Conservation (phyloP, 2,329 filamentous ascomycete species). For the Colletotrichum limetticola region DNA sequence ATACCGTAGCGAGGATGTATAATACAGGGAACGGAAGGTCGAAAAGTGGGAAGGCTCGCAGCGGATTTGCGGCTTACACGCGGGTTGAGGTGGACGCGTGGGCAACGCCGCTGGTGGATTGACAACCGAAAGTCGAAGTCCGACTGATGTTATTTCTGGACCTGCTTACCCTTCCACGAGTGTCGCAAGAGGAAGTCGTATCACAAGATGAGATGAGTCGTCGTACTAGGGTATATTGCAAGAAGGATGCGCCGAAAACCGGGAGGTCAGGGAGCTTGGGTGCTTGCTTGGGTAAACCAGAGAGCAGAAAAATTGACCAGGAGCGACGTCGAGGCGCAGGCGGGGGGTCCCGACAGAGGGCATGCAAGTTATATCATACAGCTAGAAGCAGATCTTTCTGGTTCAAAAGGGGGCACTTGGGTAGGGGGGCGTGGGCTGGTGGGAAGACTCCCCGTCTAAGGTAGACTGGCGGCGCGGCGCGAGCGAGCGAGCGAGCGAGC, state of each 20-base stretch:
- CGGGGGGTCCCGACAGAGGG: not conserved
- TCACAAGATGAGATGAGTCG: not conserved
- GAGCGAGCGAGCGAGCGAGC: not conserved
- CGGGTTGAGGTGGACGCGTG: not conserved
- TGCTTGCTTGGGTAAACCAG: not conserved
- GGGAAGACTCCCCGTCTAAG: too few relatives aligned
- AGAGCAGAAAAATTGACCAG: not conserved
- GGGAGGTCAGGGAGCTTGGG: not conserved
- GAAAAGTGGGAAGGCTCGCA: constrained; percentile 12
- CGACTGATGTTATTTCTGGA: constrained; percentile 7
- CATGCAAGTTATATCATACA: constrained; percentile 8
- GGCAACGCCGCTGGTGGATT: not conserved
- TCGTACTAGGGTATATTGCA: not conserved
- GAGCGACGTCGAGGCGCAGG: not conserved
- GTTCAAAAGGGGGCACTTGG: not conserved
- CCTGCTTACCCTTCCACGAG: not conserved
- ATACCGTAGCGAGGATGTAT: not conserved
- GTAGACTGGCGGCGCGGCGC: not conserved
- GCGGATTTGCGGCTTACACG: constrained; percentile 5
- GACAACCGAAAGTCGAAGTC: not conserved
- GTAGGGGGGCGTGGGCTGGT: not conserved
- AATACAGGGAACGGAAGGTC: not conserved
- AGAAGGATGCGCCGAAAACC: not conserved
- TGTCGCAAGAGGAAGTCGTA: not conserved
- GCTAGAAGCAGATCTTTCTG: not conserved